Base-by-base conservation (phyloP, 2,329 filamentous ascomycete genomes). In the Exophiala spinifera region DNA sequence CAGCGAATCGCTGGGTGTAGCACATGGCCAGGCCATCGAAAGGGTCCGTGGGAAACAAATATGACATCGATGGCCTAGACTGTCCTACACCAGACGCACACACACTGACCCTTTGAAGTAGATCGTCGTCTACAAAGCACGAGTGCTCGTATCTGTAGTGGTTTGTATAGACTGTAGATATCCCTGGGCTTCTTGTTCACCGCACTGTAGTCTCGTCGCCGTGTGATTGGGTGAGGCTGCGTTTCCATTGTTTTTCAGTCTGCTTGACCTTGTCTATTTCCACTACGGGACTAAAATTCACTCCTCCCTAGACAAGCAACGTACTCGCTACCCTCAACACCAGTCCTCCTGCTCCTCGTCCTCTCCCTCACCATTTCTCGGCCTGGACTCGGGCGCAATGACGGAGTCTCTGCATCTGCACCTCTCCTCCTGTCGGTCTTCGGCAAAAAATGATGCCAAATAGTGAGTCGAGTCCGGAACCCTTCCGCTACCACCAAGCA, bases 401-500 rank as follows among this genome's bases (percentile, higher is more conserved):
- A 57, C 56, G 59, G 46, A 43, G 56, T 34, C 48, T 43, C 51
- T 56, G 31, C 49, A 46, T 42, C 51, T 56, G 37, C 51, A 37
- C 21, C 46, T 31, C 37, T 33, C 49, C 33, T 57, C 39, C 20
- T n/a, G 36, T 47, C 46, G 52, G 57, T 55, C 57, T 55, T 49
- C 59, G 56, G 61, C 57, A 53, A 59, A 63, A 49, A 54, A 63
- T 63, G 61, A 50, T 58, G 48, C 61, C 56, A 58, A 63, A 60
- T 52, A 54, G 59, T 63, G 34, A 58, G 60, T 59, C 15, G 19
- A 39, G 37, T 44, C 33, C 57, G 57, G 51, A 61, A 62, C 37
- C 33, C 51, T 55, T 60, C 54, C 54, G 57, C 53, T 44, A 34
- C 23, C 33, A 15, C 40, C 46, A 43, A 31, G 13, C 17, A 21